Percentiles rank a stretch among this genome's conserved stretches.
Conservation (phyloP, 75 land plant species). For the Larix kaempferi region DNA sequence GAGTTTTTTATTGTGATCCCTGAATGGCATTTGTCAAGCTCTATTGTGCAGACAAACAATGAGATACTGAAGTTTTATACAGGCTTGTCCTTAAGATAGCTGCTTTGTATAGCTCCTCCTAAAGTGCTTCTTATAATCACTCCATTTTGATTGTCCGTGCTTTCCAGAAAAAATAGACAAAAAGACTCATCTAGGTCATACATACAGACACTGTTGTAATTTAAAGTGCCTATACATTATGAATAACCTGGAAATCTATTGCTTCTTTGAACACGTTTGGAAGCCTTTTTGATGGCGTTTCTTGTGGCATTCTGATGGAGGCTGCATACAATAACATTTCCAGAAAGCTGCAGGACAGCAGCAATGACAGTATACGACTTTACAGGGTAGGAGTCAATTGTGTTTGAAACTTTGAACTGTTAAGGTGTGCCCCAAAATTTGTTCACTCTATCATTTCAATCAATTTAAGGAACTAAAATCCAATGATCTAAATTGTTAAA, state of each 20-base stretch:
- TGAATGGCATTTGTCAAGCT: neutral
- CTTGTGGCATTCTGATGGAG: too few relatives aligned
- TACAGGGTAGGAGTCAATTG: too few relatives aligned
- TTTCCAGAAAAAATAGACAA: neutral
- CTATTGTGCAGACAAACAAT: neutral
- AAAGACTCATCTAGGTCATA: neutral
- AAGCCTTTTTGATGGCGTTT: too few relatives aligned
- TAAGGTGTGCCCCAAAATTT: too few relatives aligned
- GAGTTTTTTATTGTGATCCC: neutral
- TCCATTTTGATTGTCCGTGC: neutral
- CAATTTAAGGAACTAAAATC: too few relatives aligned
- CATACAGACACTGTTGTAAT: neutral
- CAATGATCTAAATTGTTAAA: too few relatives aligned
- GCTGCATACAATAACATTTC: too few relatives aligned
- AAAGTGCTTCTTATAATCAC: neutral
- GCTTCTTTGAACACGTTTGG: neutral
- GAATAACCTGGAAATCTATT: neutral
- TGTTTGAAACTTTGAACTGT: too few relatives aligned
- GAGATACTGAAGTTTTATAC: neutral
- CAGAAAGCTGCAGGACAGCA: too few relatives aligned
- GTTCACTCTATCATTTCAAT: too few relatives aligned
- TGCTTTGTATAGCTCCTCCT: neutral
- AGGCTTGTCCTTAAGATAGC: neutral
- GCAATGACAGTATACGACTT: too few relatives aligned
- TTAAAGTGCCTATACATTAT: neutral